These are phyloP conservation scores for Hordeum vulgare DNA, from an alignment of 176 grass and related monocot genomes.

Conservation along the genomic window MorexV3_pseudomolecules_assembly NC_058518.1:58105121-58105620, in stretches of 20 bases:
- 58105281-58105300: conserved; percentile 19
- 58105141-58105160: conserved; percentile 34
- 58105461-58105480: conserved; percentile 18
- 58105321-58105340: conserved; percentile 34
- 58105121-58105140: neutral
- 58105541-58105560: conserved; percentile 43
- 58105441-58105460: neutral
- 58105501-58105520: conserved; percentile 52
- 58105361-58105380: neutral
- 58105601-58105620: conserved; percentile 58
- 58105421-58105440: neutral
- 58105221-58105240: conserved; percentile 34
- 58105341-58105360: neutral
- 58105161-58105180: conserved; percentile 51
- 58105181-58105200: conserved; percentile 46
- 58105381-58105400: neutral
- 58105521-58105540: conserved; percentile 40
- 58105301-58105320: conserved; percentile 34
- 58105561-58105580: conserved; percentile 13
- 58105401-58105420: neutral
- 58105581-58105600: conserved; percentile 33
- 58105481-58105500: conserved; percentile 54
- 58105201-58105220: conserved; percentile 37
- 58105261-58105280: conserved; percentile 20
- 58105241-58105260: conserved; percentile 34